These are phyloP conservation scores for Penicillium cinerascens DNA, from an alignment of 495 filamentous ascomycete species.

Conservation along the genomic window DNA sequence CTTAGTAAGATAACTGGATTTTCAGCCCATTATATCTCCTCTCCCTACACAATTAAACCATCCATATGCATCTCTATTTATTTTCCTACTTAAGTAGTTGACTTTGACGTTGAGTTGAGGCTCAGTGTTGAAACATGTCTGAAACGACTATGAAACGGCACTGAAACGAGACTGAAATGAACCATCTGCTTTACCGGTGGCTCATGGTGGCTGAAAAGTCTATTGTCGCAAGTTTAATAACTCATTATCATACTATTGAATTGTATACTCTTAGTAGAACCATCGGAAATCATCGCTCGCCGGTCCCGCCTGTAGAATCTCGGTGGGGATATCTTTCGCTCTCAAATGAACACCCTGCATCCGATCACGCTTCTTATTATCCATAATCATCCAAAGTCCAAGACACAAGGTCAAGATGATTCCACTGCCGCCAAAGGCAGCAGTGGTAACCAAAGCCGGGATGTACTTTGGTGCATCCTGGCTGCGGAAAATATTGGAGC, in stretches of 20 bases:
- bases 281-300: slow-evolving; percentile 63
- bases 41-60: no score
- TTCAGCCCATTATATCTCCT: no score
- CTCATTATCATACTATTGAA: background rate
- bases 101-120: no score
- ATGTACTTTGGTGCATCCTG: slow-evolving; percentile 71
- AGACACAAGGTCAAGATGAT: slow-evolving; percentile 53
- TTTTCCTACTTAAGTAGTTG: no score
- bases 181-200: no score
- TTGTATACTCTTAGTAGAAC: slow-evolving; percentile 46
- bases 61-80: no score
- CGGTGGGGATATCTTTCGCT: slow-evolving; percentile 66
- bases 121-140: no score
- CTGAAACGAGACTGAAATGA: no score
- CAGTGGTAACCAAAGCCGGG: slow-evolving; percentile 69
- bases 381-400: slow-evolving; percentile 65
- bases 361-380: slow-evolving; percentile 63
- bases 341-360: slow-evolving; percentile 57
- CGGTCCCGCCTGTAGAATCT: slow-evolving; percentile 65
- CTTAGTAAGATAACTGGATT: no score
- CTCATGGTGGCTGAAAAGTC: no score
- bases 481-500: slow-evolving; percentile 68
- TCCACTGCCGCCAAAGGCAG: slow-evolving; percentile 66
- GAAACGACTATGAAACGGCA: no score
- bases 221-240: no score